phyloP scores from a whole-genome alignment of 495 filamentous ascomycete species.

The Aspergillus kassunensis region DNA sequence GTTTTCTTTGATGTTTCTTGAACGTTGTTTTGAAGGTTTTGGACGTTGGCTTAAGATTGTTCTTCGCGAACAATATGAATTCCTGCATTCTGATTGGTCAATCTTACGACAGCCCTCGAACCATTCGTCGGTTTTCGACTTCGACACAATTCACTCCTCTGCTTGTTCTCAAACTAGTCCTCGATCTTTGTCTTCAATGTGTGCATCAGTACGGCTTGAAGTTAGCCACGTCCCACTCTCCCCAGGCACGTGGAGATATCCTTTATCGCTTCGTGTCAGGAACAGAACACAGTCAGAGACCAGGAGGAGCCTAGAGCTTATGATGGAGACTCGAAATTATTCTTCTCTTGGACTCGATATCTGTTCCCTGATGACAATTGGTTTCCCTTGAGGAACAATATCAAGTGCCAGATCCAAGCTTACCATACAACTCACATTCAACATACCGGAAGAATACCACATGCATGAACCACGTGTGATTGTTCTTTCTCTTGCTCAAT shows the following conservation, averaged over 20 bases:
- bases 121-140: too few species aligned
- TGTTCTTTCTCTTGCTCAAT: too few species aligned
- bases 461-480: constrained; percentile 1
- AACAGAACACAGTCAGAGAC: background rate
- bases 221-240: background rate
- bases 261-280: background rate
- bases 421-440: background rate
- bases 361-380: background rate
- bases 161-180: too few species aligned
- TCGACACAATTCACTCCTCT: too few species aligned
- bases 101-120: background rate
- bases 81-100: constrained; percentile 6
- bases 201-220: background rate
- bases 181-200: background rate
- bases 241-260: background rate
- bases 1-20: constrained; percentile 11
- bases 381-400: constrained; percentile 17
- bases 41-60: constrained; percentile 16
- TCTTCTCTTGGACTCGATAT: background rate
- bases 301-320: background rate
- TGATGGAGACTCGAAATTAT: background rate
- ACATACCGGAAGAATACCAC: background rate
- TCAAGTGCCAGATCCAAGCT: background rate
- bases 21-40: background rate
- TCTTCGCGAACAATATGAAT: constrained; percentile 21